A percentile compares a stretch with the other conserved stretches of the same genome.
These are phyloP conservation scores for Phytophthora capsici DNA, from an alignment of 352 stramenopile genomes.

Conservation along the genomic window DNA sequence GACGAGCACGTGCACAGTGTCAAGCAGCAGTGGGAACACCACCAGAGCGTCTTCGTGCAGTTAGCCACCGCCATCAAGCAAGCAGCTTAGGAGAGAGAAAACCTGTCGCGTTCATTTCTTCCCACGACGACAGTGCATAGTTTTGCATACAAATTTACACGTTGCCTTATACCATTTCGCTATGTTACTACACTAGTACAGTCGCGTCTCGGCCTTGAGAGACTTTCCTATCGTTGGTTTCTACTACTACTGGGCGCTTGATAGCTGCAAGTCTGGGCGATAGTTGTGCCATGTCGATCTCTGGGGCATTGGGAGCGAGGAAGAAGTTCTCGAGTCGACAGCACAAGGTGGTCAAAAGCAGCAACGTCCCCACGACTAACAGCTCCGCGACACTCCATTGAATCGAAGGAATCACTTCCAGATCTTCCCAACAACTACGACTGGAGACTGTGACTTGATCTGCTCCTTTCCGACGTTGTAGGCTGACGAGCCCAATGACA, in stretches of 20 bases:
- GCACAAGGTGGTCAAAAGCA: constrained; percentile 56
- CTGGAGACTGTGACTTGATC: neutral
- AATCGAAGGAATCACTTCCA: constrained; percentile 8
- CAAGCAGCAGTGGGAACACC: constrained; percentile 67
- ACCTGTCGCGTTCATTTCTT: constrained; percentile 21
- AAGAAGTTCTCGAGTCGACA: constrained; percentile 67
- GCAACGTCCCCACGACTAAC: constrained; percentile 36
- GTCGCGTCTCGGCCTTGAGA: constrained; percentile 2
- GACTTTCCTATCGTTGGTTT: neutral
- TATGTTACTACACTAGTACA: constrained; percentile 16
- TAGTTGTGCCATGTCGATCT: constrained; percentile 45
- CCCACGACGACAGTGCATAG: constrained; percentile 12
- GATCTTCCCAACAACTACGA: constrained; percentile 9
- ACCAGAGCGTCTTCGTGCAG: constrained; percentile 75
- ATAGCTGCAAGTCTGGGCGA: constrained; percentile 34
- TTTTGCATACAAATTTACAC: constrained; percentile 5
- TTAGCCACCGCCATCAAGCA: constrained; percentile 85
- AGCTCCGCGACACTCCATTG: constrained; percentile 40
- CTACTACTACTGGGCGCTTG: neutral
- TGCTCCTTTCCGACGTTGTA: constrained; percentile 2
- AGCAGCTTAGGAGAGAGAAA: constrained; percentile 37
- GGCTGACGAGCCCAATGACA: constrained; percentile 24
- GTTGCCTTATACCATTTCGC: constrained; percentile 21
- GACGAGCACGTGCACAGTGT: constrained; percentile 39
- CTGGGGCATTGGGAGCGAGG: constrained; percentile 31